These are phyloP conservation scores for Tricholoma sp. DNA, from an alignment of 768 basidiomycete species.

Conservation along the genomic window DNA sequence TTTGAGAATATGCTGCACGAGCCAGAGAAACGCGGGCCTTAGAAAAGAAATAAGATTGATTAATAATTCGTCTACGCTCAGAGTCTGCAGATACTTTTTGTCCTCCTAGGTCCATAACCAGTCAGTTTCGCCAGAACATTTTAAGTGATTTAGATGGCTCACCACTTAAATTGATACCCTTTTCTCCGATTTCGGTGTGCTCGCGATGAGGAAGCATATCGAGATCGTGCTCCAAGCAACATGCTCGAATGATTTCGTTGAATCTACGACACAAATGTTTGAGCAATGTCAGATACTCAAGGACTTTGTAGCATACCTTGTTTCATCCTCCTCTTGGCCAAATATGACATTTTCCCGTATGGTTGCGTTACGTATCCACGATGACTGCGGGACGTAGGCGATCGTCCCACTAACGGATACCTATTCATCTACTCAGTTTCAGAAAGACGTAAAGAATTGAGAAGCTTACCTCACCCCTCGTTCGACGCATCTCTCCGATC, in stretches of 20 bases:
- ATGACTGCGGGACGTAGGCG: slow-evolving; percentile 54
- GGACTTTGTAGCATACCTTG: slow-evolving; percentile 39
- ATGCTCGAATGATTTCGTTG: slow-evolving; percentile 53
- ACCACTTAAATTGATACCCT: slow-evolving; percentile 67
- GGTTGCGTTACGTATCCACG: slow-evolving; percentile 67
- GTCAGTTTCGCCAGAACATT: background rate
- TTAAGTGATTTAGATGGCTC: background rate
- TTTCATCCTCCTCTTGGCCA: slow-evolving; percentile 58
- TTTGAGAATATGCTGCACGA: slow-evolving; percentile 67
- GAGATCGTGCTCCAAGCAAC: slow-evolving; percentile 66
- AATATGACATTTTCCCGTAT: slow-evolving; percentile 74
- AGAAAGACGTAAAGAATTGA: background rate
- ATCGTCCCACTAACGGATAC: slow-evolving; percentile 49
- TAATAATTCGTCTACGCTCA: slow-evolving; percentile 14
- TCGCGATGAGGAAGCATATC: slow-evolving; percentile 68
- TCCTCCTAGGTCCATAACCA: slow-evolving; percentile 20
- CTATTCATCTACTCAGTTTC: slow-evolving; percentile 18
- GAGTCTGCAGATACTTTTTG: slow-evolving; percentile 25
- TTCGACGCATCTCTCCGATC: slow-evolving; percentile 65
- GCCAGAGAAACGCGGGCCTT: slow-evolving; percentile 72
- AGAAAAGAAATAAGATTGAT: background rate
- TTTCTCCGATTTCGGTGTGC: slow-evolving; percentile 70
- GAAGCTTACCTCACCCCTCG: slow-evolving; percentile 43
- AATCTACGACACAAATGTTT: slow-evolving; percentile 33
- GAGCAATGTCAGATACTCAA: slow-evolving; percentile 18